Evolutionary conservation across 169 alveolate species (phyloP).

Genomic region (Plasmodium gaboni): DNA sequence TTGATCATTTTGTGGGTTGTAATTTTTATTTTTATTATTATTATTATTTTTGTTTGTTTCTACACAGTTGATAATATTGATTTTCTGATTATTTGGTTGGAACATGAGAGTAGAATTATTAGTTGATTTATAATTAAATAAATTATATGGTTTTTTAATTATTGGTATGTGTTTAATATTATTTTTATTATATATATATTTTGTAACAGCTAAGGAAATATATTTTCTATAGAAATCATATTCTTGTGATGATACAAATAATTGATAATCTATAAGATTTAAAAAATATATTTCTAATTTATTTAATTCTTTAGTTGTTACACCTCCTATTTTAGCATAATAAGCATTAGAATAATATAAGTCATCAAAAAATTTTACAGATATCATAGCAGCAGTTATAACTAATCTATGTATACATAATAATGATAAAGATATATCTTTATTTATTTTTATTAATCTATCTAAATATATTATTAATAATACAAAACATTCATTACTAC

Average conservation of each 20-base stretch:
- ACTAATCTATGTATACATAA: constrained; percentile 91
- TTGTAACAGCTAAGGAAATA: constrained; percentile 81
- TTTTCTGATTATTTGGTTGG: background rate
- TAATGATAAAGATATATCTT: constrained; percentile 83
- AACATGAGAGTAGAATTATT: constrained; percentile 12
- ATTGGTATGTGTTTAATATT: background rate
- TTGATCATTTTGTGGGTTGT: too few species aligned
- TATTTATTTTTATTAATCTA: constrained; percentile 83
- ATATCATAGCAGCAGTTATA: constrained; percentile 91
- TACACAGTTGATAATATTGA: too few species aligned
- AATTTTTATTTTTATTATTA: too few species aligned
- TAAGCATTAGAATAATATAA: constrained; percentile 90
- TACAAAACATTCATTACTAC: constrained; percentile 91
- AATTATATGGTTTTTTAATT: constrained; percentile 4
- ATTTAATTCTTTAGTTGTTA: constrained; percentile 91
- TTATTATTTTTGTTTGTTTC: too few species aligned
- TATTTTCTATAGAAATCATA: constrained; percentile 88
- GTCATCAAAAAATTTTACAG: constrained; percentile 95
- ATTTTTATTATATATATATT: constrained; percentile 18
- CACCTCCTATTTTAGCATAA: constrained; percentile 96
- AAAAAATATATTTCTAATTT: constrained; percentile 91
- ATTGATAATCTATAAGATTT: constrained; percentile 87
- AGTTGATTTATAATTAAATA: constrained; percentile 3
- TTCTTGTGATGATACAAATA: constrained; percentile 90
- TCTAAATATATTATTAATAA: constrained; percentile 89